phyloP scores from a whole-genome alignment of 78 protist genomes.

The Guillardia theta region DNA sequence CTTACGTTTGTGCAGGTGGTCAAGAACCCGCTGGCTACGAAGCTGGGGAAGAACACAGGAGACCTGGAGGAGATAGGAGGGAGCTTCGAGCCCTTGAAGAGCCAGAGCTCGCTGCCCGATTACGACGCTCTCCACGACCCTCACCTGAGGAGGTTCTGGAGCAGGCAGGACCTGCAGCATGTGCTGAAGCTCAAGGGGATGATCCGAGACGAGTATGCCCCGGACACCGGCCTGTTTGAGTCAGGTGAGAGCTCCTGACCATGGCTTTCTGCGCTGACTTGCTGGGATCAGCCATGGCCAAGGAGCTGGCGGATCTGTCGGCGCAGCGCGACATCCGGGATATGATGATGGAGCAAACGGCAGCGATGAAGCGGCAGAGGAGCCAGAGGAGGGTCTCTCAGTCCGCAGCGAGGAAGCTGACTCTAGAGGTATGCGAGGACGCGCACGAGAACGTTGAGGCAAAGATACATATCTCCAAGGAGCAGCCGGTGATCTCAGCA shows the following conservation, averaged over 20 bases:
- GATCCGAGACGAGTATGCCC: not conserved
- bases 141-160: not conserved
- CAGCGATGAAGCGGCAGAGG: not conserved
- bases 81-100: not conserved
- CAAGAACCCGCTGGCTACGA: too few relatives aligned
- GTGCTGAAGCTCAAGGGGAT: not conserved
- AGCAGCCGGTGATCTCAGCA: not conserved
- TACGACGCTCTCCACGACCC: conserved; percentile 5
- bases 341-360: not conserved
- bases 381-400: not conserved
- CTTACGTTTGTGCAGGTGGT: too few relatives aligned
- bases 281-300: not conserved
- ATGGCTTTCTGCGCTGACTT: too few relatives aligned
- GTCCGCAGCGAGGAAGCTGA: not conserved
- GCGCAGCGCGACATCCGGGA: not conserved
- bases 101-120: not conserved
- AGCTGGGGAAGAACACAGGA: too few relatives aligned
- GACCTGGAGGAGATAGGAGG: not conserved
- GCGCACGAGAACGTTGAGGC: not conserved
- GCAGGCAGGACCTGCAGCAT: not conserved
- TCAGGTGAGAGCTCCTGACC: too few relatives aligned
- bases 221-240: conserved; percentile 5
- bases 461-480: not conserved
- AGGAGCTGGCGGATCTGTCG: not conserved
- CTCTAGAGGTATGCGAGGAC: not conserved